Evolutionary conservation across 2,329 filamentous ascomycete genomes (phyloP).

Genomic region (Aspergillus ibericus): DNA sequence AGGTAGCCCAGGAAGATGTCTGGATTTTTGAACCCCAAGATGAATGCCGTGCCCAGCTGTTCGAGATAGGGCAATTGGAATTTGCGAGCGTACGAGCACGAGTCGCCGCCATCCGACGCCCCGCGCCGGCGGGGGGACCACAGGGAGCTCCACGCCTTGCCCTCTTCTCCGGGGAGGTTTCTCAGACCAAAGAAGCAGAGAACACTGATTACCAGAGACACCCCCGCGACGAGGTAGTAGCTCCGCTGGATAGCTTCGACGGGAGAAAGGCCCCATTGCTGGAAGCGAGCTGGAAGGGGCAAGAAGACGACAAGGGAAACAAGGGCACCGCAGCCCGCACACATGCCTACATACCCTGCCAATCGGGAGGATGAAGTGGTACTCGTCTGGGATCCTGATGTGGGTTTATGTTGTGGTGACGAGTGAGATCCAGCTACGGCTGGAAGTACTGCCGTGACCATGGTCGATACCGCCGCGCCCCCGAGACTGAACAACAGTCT

Average conservation of each 20-base stretch:
- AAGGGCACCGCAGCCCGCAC: slow-evolving; percentile 88
- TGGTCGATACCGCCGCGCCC: slow-evolving; percentile 90
- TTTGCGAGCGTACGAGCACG: slow-evolving; percentile 4
- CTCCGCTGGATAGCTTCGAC: slow-evolving; percentile 75
- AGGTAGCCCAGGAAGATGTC: slow-evolving; percentile 85
- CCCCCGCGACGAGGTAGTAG: slow-evolving; percentile 79
- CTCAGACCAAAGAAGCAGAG: slow-evolving; percentile 78
- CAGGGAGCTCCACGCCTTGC: slow-evolving; percentile 68
- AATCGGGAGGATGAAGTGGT: slow-evolving; percentile 60
- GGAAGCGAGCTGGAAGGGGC: slow-evolving; percentile 80
- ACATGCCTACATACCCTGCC: slow-evolving; percentile 86
- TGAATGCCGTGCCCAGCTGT: slow-evolving; percentile 62
- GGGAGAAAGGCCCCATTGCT: slow-evolving; percentile 69
- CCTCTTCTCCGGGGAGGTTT: slow-evolving; percentile 68
- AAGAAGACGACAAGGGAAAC: slow-evolving; percentile 80
- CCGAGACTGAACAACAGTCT: slow-evolving; percentile 86
- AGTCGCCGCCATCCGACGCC: slow-evolving; percentile 1
- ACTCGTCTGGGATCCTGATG: slow-evolving; percentile 10
- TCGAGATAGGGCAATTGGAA: slow-evolving; percentile 42
- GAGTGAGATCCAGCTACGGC: slow-evolving; percentile 55
- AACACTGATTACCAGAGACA: slow-evolving; percentile 70
- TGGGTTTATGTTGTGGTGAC: slow-evolving; percentile 18
- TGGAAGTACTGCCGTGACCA: slow-evolving; percentile 94
- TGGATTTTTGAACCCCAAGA: slow-evolving; percentile 71
- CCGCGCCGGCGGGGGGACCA: slow-evolving; percentile 16